Conservation (phyloP, 441 rosid genomes). For the Rhodomyrtus psidioides region DNA sequence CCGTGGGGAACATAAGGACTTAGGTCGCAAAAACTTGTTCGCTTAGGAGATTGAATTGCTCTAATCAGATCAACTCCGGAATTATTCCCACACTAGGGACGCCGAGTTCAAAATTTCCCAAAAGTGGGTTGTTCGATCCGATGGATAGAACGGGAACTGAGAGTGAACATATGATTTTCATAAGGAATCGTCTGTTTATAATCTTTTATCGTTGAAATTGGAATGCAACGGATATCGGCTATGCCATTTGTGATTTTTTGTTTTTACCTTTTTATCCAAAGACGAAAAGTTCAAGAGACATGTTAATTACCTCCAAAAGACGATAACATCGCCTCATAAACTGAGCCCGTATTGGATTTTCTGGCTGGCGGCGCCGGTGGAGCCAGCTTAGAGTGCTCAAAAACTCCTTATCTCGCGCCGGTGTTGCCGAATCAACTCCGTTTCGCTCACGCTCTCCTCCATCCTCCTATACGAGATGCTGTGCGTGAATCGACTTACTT, state of each 20-base stretch:
- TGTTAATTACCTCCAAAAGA: not conserved
- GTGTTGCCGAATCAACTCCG: not conserved
- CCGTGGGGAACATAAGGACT: not conserved
- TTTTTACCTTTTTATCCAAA: not conserved
- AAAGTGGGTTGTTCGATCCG: not conserved
- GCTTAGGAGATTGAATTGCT: not conserved
- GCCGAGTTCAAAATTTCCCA: not conserved
- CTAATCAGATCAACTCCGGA: not conserved
- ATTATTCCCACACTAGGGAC: not conserved
- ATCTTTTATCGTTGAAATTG: not conserved
- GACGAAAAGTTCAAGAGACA: fast-evolving
- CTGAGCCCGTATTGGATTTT: not conserved
- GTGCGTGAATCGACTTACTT: not conserved
- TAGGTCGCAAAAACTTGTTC: not conserved
- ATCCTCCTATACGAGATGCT: not conserved
- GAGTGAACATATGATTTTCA: not conserved
- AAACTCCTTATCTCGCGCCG: not conserved
- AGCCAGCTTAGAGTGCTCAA: not conserved
- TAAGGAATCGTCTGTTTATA: not conserved
- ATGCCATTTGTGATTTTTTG: not conserved
- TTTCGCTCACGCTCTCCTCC: not conserved
- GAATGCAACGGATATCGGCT: fast-evolving
- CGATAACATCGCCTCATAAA: not conserved
- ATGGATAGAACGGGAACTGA: too few relatives aligned
- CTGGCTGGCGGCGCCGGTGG: fast-evolving